Percentiles rank a stretch among this genome's conserved stretches.
Evolutionary conservation across 1,284 basidiomycete genomes (phyloP).

Genomic region (Naganishia liquefaciens): DNA sequence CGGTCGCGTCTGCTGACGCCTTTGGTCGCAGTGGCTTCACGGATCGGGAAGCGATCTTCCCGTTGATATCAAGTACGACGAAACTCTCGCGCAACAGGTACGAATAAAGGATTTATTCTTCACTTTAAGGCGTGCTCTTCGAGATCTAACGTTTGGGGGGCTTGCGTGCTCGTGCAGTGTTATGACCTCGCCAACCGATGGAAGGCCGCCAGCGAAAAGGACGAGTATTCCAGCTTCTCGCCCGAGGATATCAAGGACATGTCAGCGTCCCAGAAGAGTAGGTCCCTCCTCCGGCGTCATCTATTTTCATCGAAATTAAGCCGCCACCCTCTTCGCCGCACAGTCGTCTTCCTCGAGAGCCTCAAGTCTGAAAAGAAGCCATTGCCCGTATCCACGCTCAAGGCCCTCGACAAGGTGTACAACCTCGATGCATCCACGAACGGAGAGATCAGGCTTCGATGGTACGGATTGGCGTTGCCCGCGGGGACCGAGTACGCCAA

Average conservation of each 20-base stretch:
- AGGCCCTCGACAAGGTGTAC: constrained; percentile 55
- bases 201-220: constrained; percentile 64
- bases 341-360: constrained; percentile 58
- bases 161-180: constrained; percentile 41
- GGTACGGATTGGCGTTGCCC: constrained; percentile 57
- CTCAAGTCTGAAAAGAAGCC: constrained; percentile 46
- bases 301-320: background rate
- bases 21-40: constrained; percentile 65
- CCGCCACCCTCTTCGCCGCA: background rate
- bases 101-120: constrained; percentile 42
- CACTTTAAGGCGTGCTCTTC: too few species aligned
- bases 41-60: constrained; percentile 79
- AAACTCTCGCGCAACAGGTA: constrained; percentile 70
- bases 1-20: constrained; percentile 27
- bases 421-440: constrained; percentile 52
- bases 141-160: too few species aligned
- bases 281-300: constrained; percentile 18
- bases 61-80: constrained; percentile 79
- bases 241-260: constrained; percentile 47
- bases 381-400: constrained; percentile 46
- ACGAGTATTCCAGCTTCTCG: constrained; percentile 51
- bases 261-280: constrained; percentile 47
- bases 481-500: constrained; percentile 55
- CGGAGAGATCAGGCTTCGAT: constrained; percentile 57
- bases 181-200: constrained; percentile 71